Evolutionary conservation across 768 basidiomycete species (phyloP).

Genomic region (Daedalea quercina): DNA sequence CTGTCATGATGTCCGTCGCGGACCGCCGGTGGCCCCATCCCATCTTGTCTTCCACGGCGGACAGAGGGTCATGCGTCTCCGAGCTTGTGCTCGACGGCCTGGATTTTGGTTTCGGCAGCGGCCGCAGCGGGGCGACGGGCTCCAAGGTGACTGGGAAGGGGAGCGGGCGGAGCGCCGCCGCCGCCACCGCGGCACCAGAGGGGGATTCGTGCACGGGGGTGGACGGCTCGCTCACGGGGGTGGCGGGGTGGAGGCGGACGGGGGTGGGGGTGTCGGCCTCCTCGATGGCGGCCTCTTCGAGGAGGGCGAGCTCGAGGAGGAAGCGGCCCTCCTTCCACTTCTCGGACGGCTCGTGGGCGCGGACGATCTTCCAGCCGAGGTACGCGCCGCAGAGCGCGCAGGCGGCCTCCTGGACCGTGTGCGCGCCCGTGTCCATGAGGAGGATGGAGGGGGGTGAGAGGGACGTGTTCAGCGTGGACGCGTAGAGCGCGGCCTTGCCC

Average conservation of each 20-base stretch:
- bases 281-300: neutral
- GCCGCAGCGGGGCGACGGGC: neutral
- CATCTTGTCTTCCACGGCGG: neutral
- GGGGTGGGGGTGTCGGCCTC: neutral
- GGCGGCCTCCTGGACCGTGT: slow-evolving; percentile 51
- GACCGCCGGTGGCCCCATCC: neutral
- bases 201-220: neutral
- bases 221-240: neutral
- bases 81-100: neutral
- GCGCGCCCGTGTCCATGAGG: slow-evolving; percentile 58
- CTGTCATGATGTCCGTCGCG: neutral
- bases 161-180: neutral
- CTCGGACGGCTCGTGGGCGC: slow-evolving; percentile 49
- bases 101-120: neutral
- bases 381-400: slow-evolving; percentile 44
- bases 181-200: no score
- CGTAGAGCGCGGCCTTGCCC: slow-evolving; percentile 51
- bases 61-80: neutral
- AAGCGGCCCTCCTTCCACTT: slow-evolving; percentile 57
- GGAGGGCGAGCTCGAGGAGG: slow-evolving; percentile 43
- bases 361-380: slow-evolving; percentile 60
- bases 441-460: slow-evolving; percentile 39
- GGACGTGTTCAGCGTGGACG: slow-evolving; percentile 31
- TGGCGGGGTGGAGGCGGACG: neutral
- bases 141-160: neutral